Evolutionary conservation across 208 protist species (phyloP), one percentile per base, ranked within the genome.

Genomic region (Trypanosoma cruzi): DNA sequence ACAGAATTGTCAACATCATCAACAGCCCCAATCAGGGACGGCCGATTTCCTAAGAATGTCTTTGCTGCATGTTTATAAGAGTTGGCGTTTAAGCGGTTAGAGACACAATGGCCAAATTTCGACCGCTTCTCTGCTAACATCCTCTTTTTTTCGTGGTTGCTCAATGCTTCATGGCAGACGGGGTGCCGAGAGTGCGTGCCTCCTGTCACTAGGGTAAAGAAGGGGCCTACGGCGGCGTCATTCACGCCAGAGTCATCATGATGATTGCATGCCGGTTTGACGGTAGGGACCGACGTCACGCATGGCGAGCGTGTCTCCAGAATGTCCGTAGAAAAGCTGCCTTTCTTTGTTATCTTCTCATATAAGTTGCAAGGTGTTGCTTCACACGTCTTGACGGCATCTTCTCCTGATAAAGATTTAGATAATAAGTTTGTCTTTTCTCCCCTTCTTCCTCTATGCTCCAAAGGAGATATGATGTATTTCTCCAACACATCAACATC

Each of bases 171-270:
- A 59, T 72, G 64, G 26, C 8, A 64, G n/a, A 24, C 57, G 10
- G 67, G 57, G 48, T 72, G 67, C 26, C 67, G 56, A 16, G 67
- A 72, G 10, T 58, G 44, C 28, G 36, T 34, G 34, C 26, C 31
- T 29, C 57, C 56, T 13, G 42, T n/a, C 44, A 57, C 22, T 32
- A 14, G 20, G 6, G n/a, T 20, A 56, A 40, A 34, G 31, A 5
- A 6, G 24, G 34, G 22, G n/a, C 20, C 34, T 5, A n/a, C 37
- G 7, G n/a, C 22, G n/a, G 28, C 14, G 2, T 11, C 62, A 46
- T 8, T n/a, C n/a, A n/a, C n/a, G n/a, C n/a, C n/a, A n/a, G n/a
- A n/a, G n/a, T n/a, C n/a, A n/a, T n/a, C n/a, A n/a, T 22, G 2
- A 31, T 18, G 56, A 3, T 57, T 44, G 40, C 40, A 44, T 14